Percentiles rank a stretch among this genome's conserved stretches.
These are phyloP conservation scores for Scheffersomyces spartinae DNA, from an alignment of 805 yeast species.

Conservation along the genomic window DNA sequence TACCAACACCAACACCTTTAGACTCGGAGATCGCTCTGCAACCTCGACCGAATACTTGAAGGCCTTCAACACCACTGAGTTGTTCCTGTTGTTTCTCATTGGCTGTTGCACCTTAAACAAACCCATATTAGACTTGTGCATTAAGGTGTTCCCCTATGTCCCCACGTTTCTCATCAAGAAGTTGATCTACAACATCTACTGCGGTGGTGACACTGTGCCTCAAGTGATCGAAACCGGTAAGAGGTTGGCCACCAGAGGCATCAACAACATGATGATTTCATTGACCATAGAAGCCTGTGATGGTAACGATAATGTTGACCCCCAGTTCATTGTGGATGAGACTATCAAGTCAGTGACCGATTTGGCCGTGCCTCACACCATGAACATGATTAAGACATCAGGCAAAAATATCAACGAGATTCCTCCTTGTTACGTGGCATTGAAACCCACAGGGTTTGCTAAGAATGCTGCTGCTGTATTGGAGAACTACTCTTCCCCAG, in stretches of 20 bases:
- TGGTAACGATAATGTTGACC: conserved; percentile 55
- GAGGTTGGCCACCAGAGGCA: conserved; percentile 58
- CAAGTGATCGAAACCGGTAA: conserved; percentile 67
- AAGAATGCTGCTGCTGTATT: conserved; percentile 66
- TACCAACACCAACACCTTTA: too few relatives aligned
- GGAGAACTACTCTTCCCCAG: conserved; percentile 45
- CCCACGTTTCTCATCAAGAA: conserved; percentile 63
- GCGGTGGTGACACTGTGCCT: conserved; percentile 75
- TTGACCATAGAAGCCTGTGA: conserved; percentile 89
- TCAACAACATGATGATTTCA: conserved; percentile 91
- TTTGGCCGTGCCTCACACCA: conserved; percentile 63
- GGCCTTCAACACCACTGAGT: conserved; percentile 40
- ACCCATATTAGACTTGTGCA: conserved; percentile 47
- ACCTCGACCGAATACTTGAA: conserved; percentile 31
- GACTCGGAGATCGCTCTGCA: too few relatives aligned
- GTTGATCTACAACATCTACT: conserved; percentile 71
- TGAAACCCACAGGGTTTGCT: conserved; percentile 87
- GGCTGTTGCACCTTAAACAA: conserved; percentile 61
- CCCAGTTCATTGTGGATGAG: conserved; percentile 46
- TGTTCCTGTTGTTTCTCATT: conserved; percentile 54
- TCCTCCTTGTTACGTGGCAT: conserved; percentile 86
- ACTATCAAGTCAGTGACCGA: conserved; percentile 57
- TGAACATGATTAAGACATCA: conserved; percentile 37
- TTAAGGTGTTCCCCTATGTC: conserved; percentile 57
- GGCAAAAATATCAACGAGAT: conserved; percentile 47